These are phyloP conservation scores for Aspergillus uvarum DNA, from an alignment of 2,329 filamentous ascomycete genomes.

Conservation along the genomic window DNA sequence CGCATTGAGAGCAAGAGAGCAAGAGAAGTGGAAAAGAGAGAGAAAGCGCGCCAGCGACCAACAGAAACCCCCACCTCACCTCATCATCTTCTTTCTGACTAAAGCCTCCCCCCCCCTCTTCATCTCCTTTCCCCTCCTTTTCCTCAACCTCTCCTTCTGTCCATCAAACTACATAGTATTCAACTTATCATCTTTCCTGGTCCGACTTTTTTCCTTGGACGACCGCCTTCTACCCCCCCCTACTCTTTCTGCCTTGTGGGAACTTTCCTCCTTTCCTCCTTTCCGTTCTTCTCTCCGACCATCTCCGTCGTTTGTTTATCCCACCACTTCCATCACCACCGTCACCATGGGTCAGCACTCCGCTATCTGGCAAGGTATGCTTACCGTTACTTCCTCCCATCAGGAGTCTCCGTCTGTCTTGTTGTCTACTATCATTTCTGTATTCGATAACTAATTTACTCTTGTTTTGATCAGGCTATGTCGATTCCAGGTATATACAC, in stretches of 20 bases:
- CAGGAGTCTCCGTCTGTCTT: background rate
- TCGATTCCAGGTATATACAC: slow-evolving; percentile 58
- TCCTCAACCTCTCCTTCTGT: background rate
- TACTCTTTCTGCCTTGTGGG: slow-evolving; percentile 1
- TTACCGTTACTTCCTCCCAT: background rate
- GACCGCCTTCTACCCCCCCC: slow-evolving; percentile 3
- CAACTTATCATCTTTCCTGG: background rate
- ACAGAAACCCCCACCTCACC: slow-evolving; percentile 1
- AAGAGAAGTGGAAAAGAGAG: background rate
- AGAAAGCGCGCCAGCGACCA: background rate
- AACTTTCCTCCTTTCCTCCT: slow-evolving; percentile 9
- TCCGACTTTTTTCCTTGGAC: background rate
- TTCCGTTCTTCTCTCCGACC: slow-evolving; percentile 11
- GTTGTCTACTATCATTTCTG: background rate
- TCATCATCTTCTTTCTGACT: background rate
- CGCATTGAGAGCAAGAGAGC: background rate
- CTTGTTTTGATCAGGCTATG: slow-evolving; percentile 51
- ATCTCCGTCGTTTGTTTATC: slow-evolving; percentile 18
- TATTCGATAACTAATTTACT: background rate
- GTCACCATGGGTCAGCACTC: slow-evolving; percentile 38
- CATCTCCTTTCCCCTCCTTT: slow-evolving; percentile 1
- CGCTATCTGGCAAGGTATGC: slow-evolving; percentile 38
- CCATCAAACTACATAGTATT: background rate
- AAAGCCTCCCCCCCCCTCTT: slow-evolving; percentile 8
- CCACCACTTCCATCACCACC: slow-evolving; percentile 24